Conservation (phyloP, 1,139 yeast genomes). For the Nematodospora anomalae region DNA sequence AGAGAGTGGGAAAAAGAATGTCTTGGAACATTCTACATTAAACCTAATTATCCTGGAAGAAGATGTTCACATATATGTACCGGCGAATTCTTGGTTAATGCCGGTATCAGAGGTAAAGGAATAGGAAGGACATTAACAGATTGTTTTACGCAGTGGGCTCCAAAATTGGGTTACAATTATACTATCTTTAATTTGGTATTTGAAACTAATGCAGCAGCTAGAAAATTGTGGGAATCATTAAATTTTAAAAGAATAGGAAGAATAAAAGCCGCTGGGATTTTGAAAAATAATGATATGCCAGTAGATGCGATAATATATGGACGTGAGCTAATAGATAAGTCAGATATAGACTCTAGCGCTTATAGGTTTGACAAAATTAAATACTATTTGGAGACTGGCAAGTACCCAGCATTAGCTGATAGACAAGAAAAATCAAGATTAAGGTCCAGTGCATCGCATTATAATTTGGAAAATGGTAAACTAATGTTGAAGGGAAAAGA, state of each 20-base stretch:
- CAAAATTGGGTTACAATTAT: constrained; percentile 80
- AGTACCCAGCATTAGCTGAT: constrained; percentile 80
- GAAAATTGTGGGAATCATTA: constrained; percentile 75
- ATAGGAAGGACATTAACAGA: constrained; percentile 84
- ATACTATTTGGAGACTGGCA: constrained; percentile 78
- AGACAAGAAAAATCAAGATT: constrained; percentile 83
- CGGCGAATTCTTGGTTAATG: constrained; percentile 84
- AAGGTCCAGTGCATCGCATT: constrained; percentile 79
- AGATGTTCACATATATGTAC: constrained; percentile 92
- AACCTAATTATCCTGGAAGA: constrained; percentile 90
- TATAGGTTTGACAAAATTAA: constrained; percentile 75
- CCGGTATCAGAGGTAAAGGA: constrained; percentile 91
- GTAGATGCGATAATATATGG: constrained; percentile 81
- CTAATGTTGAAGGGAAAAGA: constrained; percentile 77
- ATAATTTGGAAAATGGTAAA: constrained; percentile 67
- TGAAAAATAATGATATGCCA: constrained; percentile 79
- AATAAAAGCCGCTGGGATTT: constrained; percentile 79
- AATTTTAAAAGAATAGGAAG: constrained; percentile 78
- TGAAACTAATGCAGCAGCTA: constrained; percentile 82
- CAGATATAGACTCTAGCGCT: constrained; percentile 59
- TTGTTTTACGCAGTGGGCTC: constrained; percentile 89
- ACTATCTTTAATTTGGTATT: constrained; percentile 83
- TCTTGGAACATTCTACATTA: constrained; percentile 77
- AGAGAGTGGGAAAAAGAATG: constrained; percentile 86
- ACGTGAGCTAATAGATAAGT: constrained; percentile 49